Evolutionary conservation across 1,284 basidiomycete genomes (phyloP).

Genomic region (Chondrostereum purpureum): DNA sequence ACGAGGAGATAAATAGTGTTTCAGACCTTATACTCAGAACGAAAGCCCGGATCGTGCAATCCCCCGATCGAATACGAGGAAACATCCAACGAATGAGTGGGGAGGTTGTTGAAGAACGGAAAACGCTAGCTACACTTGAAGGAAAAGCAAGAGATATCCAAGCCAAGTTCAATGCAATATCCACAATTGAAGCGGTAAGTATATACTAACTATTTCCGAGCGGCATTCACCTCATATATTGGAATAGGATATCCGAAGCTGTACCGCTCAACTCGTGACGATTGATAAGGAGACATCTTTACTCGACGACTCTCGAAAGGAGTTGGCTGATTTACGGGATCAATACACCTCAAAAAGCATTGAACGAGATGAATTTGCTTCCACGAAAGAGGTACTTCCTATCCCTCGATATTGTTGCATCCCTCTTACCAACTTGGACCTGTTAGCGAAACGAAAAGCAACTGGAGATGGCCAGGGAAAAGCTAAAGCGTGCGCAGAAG

Average conservation of each 20-base stretch:
- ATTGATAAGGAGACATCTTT: slow-evolving; percentile 64
- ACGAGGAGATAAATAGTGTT: slow-evolving; percentile 48
- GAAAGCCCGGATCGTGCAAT: slow-evolving; percentile 74
- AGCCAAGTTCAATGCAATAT: slow-evolving; percentile 62
- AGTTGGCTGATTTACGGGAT: slow-evolving; percentile 56
- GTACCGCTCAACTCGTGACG: slow-evolving; percentile 62
- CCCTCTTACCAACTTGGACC: too few relatives aligned
- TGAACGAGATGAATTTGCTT: slow-evolving; percentile 60
- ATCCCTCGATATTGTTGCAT: too few relatives aligned
- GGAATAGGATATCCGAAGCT: slow-evolving; percentile 56
- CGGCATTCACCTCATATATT: neutral
- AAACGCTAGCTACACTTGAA: slow-evolving; percentile 53
- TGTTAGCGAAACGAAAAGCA: slow-evolving; percentile 69
- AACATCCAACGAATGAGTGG: slow-evolving; percentile 69
- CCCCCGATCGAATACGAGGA: slow-evolving; percentile 78
- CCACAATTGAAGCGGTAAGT: slow-evolving; percentile 67
- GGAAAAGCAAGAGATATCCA: slow-evolving; percentile 71
- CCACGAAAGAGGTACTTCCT: slow-evolving; percentile 54
- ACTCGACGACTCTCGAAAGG: slow-evolving; percentile 58
- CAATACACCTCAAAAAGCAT: slow-evolving; percentile 65
- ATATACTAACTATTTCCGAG: neutral
- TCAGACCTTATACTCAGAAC: slow-evolving; percentile 56
- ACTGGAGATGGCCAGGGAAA: slow-evolving; percentile 69
- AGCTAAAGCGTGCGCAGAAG: slow-evolving; percentile 65
- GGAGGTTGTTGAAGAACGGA: slow-evolving; percentile 56